Base-by-base conservation (phyloP, 345 rosid species). In the Acer negundo region DNA sequence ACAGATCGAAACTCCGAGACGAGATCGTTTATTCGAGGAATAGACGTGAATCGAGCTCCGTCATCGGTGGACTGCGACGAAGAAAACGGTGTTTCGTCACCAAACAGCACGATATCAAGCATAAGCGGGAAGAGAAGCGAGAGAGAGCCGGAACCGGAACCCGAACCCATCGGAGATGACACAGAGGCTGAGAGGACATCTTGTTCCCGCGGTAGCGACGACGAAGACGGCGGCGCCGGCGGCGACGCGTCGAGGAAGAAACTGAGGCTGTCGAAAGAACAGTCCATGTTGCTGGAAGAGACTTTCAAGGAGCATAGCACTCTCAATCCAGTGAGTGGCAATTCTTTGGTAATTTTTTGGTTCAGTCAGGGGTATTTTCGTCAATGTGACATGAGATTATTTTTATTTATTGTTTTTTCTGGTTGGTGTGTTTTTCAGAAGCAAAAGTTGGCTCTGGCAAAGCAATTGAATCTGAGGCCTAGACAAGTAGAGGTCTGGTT, bases 401-500 rank as follows among this genome's bases (percentile, higher is more conserved):
- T 7, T 5, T 59, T 16, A 31, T 80, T 20, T 42, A 53, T 47
- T 24, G 20, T 49, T 47, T 16, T 51, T 67, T 24, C 78, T 66
- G 38, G 38, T 35, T 35, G 38, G 6, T 35, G 6, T 35, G 38
- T 35, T 35, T 35, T 77, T 16, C 90, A 94, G 98, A 94, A 91
- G 75, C 95, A 91, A 81, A 94, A 92, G 86, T 67, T 85, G 77
- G 97, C 88, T 11, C 72, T 94, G 82, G 92, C 95, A 7, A 90
- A 89, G 80, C 89, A 88, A 86, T 84, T 94, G 87, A 89, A 89
- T 79, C 92, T 94, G 56, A 88, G 84, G 86, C 83, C 97, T 6
- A 89, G 98, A 62, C 98, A 94, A 81, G 97, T 94, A 78, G 97
- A 94, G 78, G 98, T 94, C 65, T 94, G 97, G 98, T 94, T 94